Percentiles rank a stretch among this genome's conserved stretches.
Evolutionary conservation across 2,329 filamentous ascomycete genomes (phyloP).

Genomic region (Diplodia sapinea): DNA sequence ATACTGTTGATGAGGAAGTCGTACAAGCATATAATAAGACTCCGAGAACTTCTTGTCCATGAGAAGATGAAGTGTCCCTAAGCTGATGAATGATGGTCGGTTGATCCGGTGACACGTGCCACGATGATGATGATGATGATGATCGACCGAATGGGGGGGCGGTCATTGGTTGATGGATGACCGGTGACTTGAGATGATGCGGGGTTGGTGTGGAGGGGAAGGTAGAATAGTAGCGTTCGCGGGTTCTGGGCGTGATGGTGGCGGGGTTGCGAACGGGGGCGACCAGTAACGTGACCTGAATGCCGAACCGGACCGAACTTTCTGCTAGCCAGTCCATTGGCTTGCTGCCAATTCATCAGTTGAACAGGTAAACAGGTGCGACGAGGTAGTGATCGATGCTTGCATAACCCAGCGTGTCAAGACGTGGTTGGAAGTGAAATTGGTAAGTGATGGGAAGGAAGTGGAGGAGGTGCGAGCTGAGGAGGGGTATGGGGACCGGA

Average conservation of each 20-base stretch:
- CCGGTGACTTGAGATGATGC: constrained; percentile 1
- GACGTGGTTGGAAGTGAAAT: neutral
- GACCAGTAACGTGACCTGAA: neutral
- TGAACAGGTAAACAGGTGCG: neutral
- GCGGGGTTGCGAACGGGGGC: neutral
- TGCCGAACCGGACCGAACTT: neutral
- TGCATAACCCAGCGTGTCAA: neutral
- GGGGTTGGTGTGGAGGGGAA: neutral
- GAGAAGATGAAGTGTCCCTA: neutral
- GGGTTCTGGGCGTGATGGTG: neutral
- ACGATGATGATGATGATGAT: neutral
- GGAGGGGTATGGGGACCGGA: neutral
- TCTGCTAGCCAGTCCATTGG: neutral
- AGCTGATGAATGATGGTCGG: neutral
- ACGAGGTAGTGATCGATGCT: neutral
- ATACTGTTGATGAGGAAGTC: neutral
- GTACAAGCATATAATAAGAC: neutral
- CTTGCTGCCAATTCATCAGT: neutral
- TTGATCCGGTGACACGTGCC: neutral
- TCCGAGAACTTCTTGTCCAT: neutral
- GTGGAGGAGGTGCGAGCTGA: neutral
- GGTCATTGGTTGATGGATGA: neutral
- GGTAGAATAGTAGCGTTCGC: neutral
- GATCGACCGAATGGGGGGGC: neutral
- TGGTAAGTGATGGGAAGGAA: neutral